Base-by-base conservation (phyloP, 2,329 filamentous ascomycete species). In the Verticillium zaregamsianum region DNA sequence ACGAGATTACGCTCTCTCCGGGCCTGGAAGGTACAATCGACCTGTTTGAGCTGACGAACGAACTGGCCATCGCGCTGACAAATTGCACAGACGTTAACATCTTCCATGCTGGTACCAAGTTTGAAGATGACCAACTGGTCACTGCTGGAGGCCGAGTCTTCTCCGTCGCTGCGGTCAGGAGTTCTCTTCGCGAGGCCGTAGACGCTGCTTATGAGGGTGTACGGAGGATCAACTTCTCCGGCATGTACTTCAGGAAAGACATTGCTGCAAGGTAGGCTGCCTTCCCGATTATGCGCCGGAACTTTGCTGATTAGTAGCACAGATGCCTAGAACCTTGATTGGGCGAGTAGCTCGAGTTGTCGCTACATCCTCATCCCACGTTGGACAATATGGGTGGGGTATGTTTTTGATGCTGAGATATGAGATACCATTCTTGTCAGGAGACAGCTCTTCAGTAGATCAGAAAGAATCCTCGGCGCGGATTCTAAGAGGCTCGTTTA, bases 81-180 rank as follows among this genome's bases (percentile, higher is more conserved):
- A 11, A 52, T 20, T 8, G 5, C 8, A 55, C 58, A 32, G 78
- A 81, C 64, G 89, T 84, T 65, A 87, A 90, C 65, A 86, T 97
- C 65, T 99, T 99, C 86, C 95, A 99, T 72, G 95, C 95, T 5
- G 95, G 95, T 32, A 99, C 95, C 3, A 83, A 83, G 45, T 73
- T 92, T 17, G 79, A 84, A 11, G 79, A 86, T 39, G 80, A 78
- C 20, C 80, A 87, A 65, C 81, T 98, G 23, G 83, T 88, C 70
- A 94, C 92, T 0, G 85, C 90, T 0, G 95, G 95, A 56, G 95
- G 95, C 1, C 88, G 95, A 62, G 95, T 99, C 37, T 97, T 99
- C 71, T 93, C 94, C 17, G 88, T 92, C n/a, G 96, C 91, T 40
- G 91, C 93, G 1, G 90, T 88, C 1, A 82, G 84, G 1, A 78